Evolutionary conservation across 805 yeast genomes (phyloP).

Genomic region (Myxozyma neotropica): DNA sequence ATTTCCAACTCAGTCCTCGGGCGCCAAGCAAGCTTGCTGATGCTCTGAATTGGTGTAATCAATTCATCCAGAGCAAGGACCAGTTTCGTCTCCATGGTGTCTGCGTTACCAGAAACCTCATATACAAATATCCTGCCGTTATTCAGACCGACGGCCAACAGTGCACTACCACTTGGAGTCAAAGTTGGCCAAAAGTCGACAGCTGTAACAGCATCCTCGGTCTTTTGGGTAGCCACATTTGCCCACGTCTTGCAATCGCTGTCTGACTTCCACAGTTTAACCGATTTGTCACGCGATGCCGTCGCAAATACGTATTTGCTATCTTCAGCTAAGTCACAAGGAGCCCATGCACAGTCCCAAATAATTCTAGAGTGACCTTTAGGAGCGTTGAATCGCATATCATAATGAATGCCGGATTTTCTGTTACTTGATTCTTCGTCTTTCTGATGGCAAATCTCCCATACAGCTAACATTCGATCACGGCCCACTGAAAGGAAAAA

Average conservation of each 20-base stretch:
- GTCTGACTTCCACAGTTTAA: constrained; percentile 66
- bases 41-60: constrained; percentile 62
- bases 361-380: constrained; percentile 90
- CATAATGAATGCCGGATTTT: constrained; percentile 46
- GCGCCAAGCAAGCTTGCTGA: constrained; percentile 65
- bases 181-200: constrained; percentile 22
- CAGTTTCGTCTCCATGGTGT: constrained; percentile 37
- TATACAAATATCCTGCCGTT: constrained; percentile 60
- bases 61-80: constrained; percentile 44
- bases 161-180: constrained; percentile 34
- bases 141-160: constrained; percentile 70
- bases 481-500: constrained; percentile 78
- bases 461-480: constrained; percentile 81
- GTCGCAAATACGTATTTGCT: constrained; percentile 50
- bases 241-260: constrained; percentile 44
- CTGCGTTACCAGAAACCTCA: constrained; percentile 39
- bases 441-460: constrained; percentile 50
- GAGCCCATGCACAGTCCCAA: constrained; percentile 94
- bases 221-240: constrained; percentile 38
- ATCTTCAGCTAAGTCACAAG: constrained; percentile 38
- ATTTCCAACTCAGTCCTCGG: constrained; percentile 33
- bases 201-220: constrained; percentile 34
- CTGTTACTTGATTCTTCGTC: constrained; percentile 11
- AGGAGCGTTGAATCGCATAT: constrained; percentile 48
- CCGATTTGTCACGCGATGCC: constrained; percentile 65